A percentile compares a stretch with the other conserved stretches of the same genome.
These are phyloP conservation scores for Penicillium sp. DNA, from an alignment of 2,329 filamentous ascomycete genomes.

Conservation along the genomic window DNA sequence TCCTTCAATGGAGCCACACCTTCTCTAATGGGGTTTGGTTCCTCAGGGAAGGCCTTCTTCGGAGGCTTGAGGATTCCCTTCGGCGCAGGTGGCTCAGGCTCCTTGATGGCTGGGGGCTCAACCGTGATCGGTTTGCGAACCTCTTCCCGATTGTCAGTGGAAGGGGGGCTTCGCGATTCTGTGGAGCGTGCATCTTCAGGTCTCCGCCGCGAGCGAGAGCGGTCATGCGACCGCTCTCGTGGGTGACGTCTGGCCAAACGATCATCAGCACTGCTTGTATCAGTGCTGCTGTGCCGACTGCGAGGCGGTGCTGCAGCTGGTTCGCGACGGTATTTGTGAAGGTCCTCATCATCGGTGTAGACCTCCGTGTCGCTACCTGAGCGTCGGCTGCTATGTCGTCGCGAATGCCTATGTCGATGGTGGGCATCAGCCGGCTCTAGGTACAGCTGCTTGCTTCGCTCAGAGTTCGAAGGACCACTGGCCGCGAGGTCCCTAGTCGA, in stretches of 20 bases:
- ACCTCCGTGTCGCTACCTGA: constrained; percentile 30
- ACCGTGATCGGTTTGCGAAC: constrained; percentile 29
- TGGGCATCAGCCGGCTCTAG: constrained; percentile 18
- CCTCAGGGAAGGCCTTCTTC: constrained; percentile 80
- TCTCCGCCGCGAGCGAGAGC: constrained; percentile 28
- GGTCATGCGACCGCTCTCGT: constrained; percentile 24
- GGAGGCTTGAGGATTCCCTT: constrained; percentile 87
- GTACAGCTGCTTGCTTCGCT: constrained; percentile 17
- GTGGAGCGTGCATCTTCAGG: constrained; percentile 17
- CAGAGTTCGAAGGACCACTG: constrained; percentile 1
- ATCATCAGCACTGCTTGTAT: constrained; percentile 28
- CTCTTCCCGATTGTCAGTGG: constrained; percentile 23
- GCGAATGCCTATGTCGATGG: constrained; percentile 27
- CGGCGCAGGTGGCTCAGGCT: constrained; percentile 66
- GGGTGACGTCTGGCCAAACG: constrained; percentile 17
- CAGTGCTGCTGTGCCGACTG: constrained; percentile 27
- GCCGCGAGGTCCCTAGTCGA: constrained; percentile 17
- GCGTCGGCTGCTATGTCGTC: constrained; percentile 25
- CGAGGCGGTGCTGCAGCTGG: constrained; percentile 26
- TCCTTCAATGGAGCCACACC: constrained; percentile 94
- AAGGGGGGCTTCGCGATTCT: constrained; percentile 22
- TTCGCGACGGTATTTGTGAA: constrained; percentile 33
- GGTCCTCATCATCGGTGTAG: constrained; percentile 36
- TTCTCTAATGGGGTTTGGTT: constrained; percentile 78
- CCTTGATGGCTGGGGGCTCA: constrained; percentile 41